phyloP scores from a whole-genome alignment of 305 asterid species.

The Solanum hybrid region DNA sequence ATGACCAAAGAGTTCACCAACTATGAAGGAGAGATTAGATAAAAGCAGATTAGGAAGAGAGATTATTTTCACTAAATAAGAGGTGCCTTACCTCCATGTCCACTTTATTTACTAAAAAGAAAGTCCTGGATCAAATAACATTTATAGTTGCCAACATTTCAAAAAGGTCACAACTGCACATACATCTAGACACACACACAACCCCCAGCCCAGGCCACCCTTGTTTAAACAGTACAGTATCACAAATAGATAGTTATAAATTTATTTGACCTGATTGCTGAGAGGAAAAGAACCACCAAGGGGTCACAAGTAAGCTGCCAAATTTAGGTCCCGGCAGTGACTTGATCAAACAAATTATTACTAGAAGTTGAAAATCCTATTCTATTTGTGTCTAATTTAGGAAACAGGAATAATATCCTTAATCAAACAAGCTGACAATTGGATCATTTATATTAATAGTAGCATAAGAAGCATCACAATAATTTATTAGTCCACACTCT shows the following conservation, averaged over 20 bases:
- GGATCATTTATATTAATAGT: neutral
- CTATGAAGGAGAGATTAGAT: slow-evolving; percentile 25
- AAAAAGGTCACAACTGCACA: neutral
- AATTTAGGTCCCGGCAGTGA: too few species aligned
- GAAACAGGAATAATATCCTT: neutral
- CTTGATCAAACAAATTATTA: too few species aligned
- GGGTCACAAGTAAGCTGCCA: neutral
- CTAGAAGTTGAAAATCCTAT: neutral
- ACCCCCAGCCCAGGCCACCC: neutral
- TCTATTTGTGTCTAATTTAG: neutral
- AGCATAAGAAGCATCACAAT: neutral
- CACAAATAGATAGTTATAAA: neutral
- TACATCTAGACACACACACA: neutral
- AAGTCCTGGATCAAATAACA: neutral
- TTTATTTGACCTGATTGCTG: neutral
- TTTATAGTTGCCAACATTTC: neutral
- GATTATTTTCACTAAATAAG: neutral
- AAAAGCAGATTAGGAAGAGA: neutral
- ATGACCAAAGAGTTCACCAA: slow-evolving; percentile 71
- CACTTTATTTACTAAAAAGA: neutral
- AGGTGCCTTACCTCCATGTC: neutral
- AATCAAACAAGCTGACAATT: neutral
- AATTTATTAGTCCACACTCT: neutral
- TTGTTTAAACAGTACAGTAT: neutral
- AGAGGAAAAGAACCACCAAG: too few species aligned